A percentile compares a stretch with the other conserved stretches of the same genome.
Evolutionary conservation across 768 basidiomycete species (phyloP).

Genomic region (Lepiota brunneoincarnata): DNA sequence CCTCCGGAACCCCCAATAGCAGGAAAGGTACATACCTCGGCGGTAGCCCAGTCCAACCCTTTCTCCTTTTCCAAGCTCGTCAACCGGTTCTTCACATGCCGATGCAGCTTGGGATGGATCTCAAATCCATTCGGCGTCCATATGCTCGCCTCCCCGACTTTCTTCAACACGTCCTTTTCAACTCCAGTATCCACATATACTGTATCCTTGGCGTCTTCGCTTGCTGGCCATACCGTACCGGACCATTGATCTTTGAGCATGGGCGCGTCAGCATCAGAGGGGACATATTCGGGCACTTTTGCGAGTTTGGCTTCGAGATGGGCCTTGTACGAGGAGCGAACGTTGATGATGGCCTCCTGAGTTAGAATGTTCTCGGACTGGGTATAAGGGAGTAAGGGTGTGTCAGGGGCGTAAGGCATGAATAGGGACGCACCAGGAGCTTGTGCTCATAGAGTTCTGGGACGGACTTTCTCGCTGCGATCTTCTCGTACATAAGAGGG

Average conservation of each 20-base stretch:
- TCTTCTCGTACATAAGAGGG: conserved; percentile 90
- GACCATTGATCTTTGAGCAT: conserved; percentile 71
- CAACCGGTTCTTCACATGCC: conserved; percentile 79
- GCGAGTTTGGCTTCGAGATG: conserved; percentile 63
- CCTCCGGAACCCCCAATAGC: not conserved
- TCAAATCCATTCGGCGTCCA: conserved; percentile 58
- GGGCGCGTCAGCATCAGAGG: conserved; percentile 38
- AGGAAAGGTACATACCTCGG: conserved; percentile 55
- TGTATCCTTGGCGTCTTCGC: conserved; percentile 39
- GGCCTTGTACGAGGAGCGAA: conserved; percentile 58
- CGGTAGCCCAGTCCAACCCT: conserved; percentile 89
- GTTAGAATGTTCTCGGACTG: conserved; percentile 55
- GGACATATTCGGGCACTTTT: conserved; percentile 30
- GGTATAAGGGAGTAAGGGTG: not conserved
- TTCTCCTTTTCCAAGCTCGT: conserved; percentile 61
- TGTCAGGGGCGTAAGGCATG: not conserved
- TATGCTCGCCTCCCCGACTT: conserved; percentile 71
- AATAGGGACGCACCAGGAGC: conserved; percentile 53
- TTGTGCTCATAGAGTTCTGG: conserved; percentile 81
- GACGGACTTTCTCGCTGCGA: conserved; percentile 71
- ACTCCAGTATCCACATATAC: conserved; percentile 69
- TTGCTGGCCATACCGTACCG: conserved; percentile 62
- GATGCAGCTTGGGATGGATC: conserved; percentile 72
- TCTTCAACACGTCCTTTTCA: conserved; percentile 41
- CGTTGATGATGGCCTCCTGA: conserved; percentile 39